phyloP scores from a whole-genome alignment of 495 filamentous ascomycete genomes.

The Penicillium soppii region DNA sequence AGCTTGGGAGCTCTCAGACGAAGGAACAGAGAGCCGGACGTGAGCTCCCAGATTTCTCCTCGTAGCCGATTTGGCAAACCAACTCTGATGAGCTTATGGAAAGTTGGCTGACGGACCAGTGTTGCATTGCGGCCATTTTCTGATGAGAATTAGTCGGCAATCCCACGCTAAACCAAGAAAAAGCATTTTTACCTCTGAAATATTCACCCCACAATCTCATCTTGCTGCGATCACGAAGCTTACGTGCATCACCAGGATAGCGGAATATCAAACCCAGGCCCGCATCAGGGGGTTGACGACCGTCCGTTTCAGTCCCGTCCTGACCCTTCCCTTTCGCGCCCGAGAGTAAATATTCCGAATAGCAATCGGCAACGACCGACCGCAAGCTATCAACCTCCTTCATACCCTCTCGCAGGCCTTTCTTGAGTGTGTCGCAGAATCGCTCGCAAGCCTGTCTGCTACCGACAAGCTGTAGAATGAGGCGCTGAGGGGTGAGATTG shows the following conservation, averaged over 20 bases:
- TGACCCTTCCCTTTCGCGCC: conserved; percentile 37
- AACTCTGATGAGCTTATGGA: conserved; percentile 95
- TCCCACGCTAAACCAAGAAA: neutral
- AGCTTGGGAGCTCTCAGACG: conserved; percentile 81
- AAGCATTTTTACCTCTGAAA: conserved; percentile 58
- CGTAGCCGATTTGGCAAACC: conserved; percentile 89
- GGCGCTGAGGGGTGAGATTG: conserved; percentile 66
- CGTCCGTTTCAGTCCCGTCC: conserved; percentile 35
- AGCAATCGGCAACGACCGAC: conserved; percentile 75
- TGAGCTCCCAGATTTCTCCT: conserved; percentile 94
- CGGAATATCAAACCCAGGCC: conserved; percentile 90
- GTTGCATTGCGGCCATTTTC: conserved; percentile 95
- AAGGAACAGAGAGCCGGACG: conserved; percentile 85
- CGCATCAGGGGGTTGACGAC: conserved; percentile 78
- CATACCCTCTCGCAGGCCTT: conserved; percentile 77
- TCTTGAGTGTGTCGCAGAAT: conserved; percentile 94
- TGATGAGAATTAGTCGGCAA: conserved; percentile 22
- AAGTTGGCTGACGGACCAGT: conserved; percentile 89
- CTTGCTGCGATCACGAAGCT: conserved; percentile 91
- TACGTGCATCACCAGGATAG: conserved; percentile 95
- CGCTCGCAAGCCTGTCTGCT: conserved; percentile 86
- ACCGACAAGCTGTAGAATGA: conserved; percentile 87
- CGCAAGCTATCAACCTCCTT: conserved; percentile 82
- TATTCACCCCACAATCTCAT: conserved; percentile 98
- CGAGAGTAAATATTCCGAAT: conserved; percentile 87